Base-by-base conservation (phyloP, 2,329 filamentous ascomycete species). In the Colletotrichum sojae region DNA sequence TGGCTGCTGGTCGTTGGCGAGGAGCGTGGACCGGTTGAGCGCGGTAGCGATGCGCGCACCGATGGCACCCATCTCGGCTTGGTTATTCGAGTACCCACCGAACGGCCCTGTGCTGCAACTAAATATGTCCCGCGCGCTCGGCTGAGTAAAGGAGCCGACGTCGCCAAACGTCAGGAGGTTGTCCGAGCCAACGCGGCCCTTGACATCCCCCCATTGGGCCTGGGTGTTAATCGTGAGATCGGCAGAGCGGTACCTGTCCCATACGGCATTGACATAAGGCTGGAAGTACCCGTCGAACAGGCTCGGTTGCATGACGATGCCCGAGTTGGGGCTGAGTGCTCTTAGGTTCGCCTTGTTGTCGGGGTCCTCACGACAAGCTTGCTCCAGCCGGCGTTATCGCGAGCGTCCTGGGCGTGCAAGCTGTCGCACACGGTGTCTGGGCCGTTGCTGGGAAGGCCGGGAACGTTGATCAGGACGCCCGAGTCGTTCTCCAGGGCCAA, bases 41-140 rank as follows among this genome's bases (percentile, higher is more conserved):
- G 91, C 92, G 1, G 93, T 93, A 0, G 91, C 88, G 15, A 96
- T 81, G n/a, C 93, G 86, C 0, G 94, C 92, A 9, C 90, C 90
- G 64, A 95, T 87, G 48, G 90, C 90, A 69, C 88, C 86, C 76
- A 85, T 83, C 74, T 84, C 79, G 57, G 80, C 81, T 63, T 83
- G 82, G 45, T 78, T 79, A 4, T 73, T 73, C 5, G 81, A 73
- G 56, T 81, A 81, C 48, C 74, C 78, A 2, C 80, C 83, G 78
- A 91, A 91, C 1, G 89, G 86, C 0, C 89, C 89, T n/a, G 80
- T 81, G 77, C 79, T 83, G 79, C 86, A 88, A 57, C 80, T 82
- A 73, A 87, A 88, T 63, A 88, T 84, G 74, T 88, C 85, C 36
- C 72, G 75, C 0, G 85, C 81, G 20, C 80, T 77, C 3, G 87